Percentiles rank a stretch among this genome's conserved stretches.
These are phyloP conservation scores for Hydnomerulius pinastri DNA, from an alignment of 768 basidiomycete genomes.

Conservation along the genomic window DNA sequence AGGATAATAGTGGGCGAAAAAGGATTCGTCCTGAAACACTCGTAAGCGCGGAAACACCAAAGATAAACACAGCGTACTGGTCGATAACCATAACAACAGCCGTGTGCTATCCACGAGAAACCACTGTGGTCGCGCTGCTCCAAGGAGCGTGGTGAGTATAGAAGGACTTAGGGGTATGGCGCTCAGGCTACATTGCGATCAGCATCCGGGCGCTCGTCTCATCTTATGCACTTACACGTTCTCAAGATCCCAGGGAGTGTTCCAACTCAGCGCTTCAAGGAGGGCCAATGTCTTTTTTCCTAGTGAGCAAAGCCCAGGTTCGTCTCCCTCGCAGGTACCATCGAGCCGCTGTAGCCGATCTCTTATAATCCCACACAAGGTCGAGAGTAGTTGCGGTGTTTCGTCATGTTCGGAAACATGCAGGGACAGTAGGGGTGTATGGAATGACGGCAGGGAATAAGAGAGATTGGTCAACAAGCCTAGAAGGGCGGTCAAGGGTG, in stretches of 20 bases:
- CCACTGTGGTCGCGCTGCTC: conserved; percentile 51
- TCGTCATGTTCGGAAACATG: conserved; percentile 24
- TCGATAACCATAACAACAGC: conserved; percentile 55
- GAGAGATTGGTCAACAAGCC: conserved; percentile 51
- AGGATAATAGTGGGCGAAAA: conserved; percentile 44
- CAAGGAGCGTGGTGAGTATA: conserved; percentile 50
- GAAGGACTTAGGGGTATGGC: conserved; percentile 40
- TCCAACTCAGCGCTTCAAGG: conserved; percentile 56
- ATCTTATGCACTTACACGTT: conserved; percentile 29
- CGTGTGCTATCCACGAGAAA: conserved; percentile 50
- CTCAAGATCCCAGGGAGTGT: conserved; percentile 43
- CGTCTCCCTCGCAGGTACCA: conserved; percentile 27
- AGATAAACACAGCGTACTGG: conserved; percentile 31
- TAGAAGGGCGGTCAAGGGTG: conserved; percentile 50
- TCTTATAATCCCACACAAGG: conserved; percentile 45
- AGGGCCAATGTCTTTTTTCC: conserved; percentile 46
- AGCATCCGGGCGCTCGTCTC: background rate
- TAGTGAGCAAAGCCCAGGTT: conserved; percentile 30
- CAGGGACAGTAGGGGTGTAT: conserved; percentile 36
- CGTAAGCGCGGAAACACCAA: conserved; percentile 8
- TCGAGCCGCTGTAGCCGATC: conserved; percentile 39
- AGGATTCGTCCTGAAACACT: conserved; percentile 43
- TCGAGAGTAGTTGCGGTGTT: conserved; percentile 37
- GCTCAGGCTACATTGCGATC: conserved; percentile 34
- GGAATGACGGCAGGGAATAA: conserved; percentile 51